phyloP scores from a whole-genome alignment of 352 stramenopile species.

The Globisporangium nodosum region DNA sequence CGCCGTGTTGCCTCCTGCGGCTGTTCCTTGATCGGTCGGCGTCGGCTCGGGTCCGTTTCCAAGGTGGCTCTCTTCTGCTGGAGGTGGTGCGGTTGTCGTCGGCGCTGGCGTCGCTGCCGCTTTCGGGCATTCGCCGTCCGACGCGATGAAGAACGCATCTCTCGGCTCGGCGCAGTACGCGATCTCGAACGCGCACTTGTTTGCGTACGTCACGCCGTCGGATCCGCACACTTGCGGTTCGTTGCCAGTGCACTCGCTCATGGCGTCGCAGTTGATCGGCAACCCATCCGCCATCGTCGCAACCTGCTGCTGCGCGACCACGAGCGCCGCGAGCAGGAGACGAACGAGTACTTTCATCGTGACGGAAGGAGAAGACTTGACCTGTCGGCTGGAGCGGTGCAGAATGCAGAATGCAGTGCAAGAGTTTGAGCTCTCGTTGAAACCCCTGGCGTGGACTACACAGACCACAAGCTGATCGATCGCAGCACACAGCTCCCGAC shows the following conservation, averaged over 20 bases:
- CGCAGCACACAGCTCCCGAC: too few relatives aligned
- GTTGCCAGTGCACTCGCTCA: constrained; percentile 15
- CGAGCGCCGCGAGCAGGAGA: constrained; percentile 4
- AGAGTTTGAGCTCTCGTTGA: too few relatives aligned
- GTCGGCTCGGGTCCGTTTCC: too few relatives aligned
- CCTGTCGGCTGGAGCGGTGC: too few relatives aligned
- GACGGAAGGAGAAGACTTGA: too few relatives aligned
- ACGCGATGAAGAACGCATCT: constrained; percentile 19
- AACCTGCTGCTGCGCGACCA: neutral
- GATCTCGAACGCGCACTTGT: constrained; percentile 41
- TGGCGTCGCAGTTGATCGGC: constrained; percentile 4
- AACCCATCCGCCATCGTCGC: neutral
- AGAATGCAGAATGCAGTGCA: too few relatives aligned
- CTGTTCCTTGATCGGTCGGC: too few relatives aligned
- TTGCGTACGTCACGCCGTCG: constrained; percentile 46
- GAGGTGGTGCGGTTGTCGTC: neutral
- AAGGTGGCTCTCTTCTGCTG: neutral
- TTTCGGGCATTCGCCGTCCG: constrained; percentile 17
- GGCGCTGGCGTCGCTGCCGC: neutral
- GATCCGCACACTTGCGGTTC: constrained; percentile 49
- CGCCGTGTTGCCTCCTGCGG: too few relatives aligned
- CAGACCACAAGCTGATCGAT: too few relatives aligned
- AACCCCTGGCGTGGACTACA: too few relatives aligned
- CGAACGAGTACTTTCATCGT: constrained; percentile 4
- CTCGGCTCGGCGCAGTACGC: constrained; percentile 25